These are phyloP conservation scores for Calonectria pseudoturangicola DNA, from an alignment of 2,329 filamentous ascomycete genomes.

Conservation along the genomic window DNA sequence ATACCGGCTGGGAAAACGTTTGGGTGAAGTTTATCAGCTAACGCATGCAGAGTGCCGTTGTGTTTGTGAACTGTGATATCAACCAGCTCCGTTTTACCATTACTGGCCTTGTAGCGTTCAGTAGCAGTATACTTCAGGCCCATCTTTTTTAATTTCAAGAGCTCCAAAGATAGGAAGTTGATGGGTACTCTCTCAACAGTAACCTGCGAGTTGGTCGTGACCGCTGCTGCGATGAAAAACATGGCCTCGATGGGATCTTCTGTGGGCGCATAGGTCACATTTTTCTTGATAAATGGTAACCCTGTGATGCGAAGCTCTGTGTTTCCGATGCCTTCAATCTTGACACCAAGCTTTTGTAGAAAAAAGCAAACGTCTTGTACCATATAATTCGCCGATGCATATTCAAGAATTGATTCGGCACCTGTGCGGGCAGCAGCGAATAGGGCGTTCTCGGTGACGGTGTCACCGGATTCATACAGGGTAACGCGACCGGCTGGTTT, in stretches of 20 bases:
- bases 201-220: constrained; percentile 5
- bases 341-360: constrained; percentile 9
- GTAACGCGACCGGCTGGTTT: not conserved
- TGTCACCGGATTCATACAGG: not conserved
- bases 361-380: constrained; percentile 10
- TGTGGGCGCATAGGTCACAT: constrained; percentile 2
- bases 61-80: constrained; percentile 10
- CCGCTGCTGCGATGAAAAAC: not conserved
- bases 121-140: not conserved
- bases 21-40: not conserved
- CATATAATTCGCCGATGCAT: constrained; percentile 1
- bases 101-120: not conserved
- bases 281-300: not conserved
- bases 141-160: constrained; percentile 4
- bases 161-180: not conserved
- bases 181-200: not conserved
- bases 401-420: not conserved
- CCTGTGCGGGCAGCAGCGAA: constrained; percentile 7
- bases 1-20: constrained; percentile 1
- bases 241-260: constrained; percentile 18
- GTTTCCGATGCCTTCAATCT: not conserved
- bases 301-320: not conserved
- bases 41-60: not conserved
- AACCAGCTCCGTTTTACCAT: not conserved
- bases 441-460: not conserved